Evolutionary conservation across 139 green algal genomes (phyloP), one percentile per base, ranked within the genome.

Genomic region (Micractinium conductrix): DNA sequence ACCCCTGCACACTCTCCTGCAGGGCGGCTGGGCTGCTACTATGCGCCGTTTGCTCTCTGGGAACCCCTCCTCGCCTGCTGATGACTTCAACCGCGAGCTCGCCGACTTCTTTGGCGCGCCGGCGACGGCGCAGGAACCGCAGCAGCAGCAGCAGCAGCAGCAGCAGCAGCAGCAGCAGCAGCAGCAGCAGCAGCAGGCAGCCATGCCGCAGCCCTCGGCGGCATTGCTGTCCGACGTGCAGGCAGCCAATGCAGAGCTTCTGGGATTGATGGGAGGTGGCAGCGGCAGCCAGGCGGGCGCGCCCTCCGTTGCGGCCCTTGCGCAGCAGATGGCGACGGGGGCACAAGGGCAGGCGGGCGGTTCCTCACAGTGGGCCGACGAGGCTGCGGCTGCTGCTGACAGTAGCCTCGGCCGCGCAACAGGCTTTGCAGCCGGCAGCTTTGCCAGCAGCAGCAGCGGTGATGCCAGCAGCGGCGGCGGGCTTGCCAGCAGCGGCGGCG

Each of bases 31-130:
- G 55, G 26, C 16, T 70, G 63, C 63, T 37, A 19, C 1, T 42
- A 30, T 70, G 4, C 43, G 65, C 33, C 42, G 65, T 21, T 5
- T 22, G 53, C 53, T 62, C 53, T 62, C 10, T n/a, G n/a, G n/a
- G n/a, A 10, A 22, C 33, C 65, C 1, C 38, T 10, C n/a, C 2
- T 5, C 62, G 43, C 21, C 5, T 35, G 42, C n/a, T 48, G 62
- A 74, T 35, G 78, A 83, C 17, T 44, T 83, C 42, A 83, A 83
- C 33, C 26, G 42, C 6, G 78, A 83, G 17, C 50, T 83, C 62
- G 60, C 42, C 4, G 26, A 60, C 16, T 62, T 75, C 22, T 30
- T 70, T n/a, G 60, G 50, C 8, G n/a, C 17, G 40, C 60, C n/a
- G 16, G 24, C 60, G 4, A 43, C 40, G 12, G 6, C 3, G 40